phyloP scores from a whole-genome alignment of 2,329 filamentous ascomycete genomes.

The Gyromitra esculenta region DNA sequence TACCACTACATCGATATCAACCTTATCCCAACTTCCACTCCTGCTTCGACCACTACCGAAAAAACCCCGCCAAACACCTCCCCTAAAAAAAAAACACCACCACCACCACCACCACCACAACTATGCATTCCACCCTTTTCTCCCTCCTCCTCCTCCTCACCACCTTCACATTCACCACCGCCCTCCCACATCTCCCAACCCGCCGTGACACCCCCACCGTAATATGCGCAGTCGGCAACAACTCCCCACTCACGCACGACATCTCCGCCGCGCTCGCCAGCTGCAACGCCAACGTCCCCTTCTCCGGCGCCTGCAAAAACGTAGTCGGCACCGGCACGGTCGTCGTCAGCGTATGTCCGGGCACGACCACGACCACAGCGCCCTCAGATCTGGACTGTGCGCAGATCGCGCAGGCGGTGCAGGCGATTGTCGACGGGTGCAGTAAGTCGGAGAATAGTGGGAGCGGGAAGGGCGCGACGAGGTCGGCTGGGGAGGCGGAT shows the following conservation, averaged over 20 bases:
- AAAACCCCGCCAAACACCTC: not conserved
- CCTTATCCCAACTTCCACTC: not conserved
- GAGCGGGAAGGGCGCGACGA: not conserved
- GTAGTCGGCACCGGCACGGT: not conserved
- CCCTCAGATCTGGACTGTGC: not conserved
- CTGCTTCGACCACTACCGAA: not conserved
- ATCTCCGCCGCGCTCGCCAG: not conserved
- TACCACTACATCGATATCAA: too few relatives aligned
- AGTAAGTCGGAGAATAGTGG: not conserved
- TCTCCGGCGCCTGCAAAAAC: conserved; percentile 13
- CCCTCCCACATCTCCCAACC: not conserved
- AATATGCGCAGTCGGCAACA: not conserved
- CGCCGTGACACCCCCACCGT: not conserved
- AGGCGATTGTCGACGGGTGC: not conserved
- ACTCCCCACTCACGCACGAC: not conserved
- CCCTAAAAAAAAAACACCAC: too few relatives aligned
- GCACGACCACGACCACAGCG: not conserved
- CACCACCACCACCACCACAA: not conserved
- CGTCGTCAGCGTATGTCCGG: conserved; percentile 12
- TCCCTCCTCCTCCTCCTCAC: not conserved
- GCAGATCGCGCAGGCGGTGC: not conserved
- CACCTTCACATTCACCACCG: not conserved
- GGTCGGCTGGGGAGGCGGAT: conserved; percentile 10
- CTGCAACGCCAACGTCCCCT: not conserved
- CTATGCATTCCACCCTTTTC: not conserved